A percentile compares a stretch with the other conserved stretches of the same genome.
These are phyloP conservation scores for Ceratobasidium sp. DNA, from an alignment of 1,284 basidiomycete genomes.

Conservation along the genomic window DNA sequence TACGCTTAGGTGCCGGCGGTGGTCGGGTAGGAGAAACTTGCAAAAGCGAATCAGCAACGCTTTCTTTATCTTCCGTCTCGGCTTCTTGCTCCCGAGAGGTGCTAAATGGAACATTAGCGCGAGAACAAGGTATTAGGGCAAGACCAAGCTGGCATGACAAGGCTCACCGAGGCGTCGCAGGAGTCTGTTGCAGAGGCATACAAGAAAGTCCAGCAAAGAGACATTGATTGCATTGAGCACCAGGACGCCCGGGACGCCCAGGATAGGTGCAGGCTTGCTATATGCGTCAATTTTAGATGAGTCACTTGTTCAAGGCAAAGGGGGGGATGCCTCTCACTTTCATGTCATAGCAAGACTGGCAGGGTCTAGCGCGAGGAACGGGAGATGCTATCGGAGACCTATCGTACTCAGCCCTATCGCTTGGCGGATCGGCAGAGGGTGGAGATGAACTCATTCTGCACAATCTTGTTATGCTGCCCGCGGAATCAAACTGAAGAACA, in stretches of 20 bases:
- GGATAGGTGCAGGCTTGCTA: conserved; percentile 5
- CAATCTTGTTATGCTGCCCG: not conserved
- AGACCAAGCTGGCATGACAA: not conserved
- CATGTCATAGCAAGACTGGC: conserved; percentile 12
- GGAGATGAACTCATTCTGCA: not conserved
- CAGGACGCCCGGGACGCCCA: not conserved
- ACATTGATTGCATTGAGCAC: not conserved
- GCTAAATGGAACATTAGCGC: not conserved
- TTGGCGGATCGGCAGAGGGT: not conserved
- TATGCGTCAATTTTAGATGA: not conserved
- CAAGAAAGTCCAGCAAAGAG: not conserved
- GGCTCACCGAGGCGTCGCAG: not conserved
- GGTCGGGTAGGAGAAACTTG: not conserved
- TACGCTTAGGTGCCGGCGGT: not conserved
- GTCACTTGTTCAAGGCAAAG: not conserved
- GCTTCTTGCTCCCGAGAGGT: not conserved
- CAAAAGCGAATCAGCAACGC: not conserved
- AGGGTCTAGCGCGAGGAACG: not conserved
- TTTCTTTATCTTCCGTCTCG: not conserved
- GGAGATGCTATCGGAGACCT: not conserved
- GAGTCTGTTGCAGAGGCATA: not conserved
- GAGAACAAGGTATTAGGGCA: too few species aligned
- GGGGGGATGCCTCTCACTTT: not conserved
- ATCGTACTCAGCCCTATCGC: not conserved
- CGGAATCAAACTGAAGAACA: not conserved